Percentiles rank a stretch among this genome's conserved stretches.
phyloP scores from a whole-genome alignment of 1,139 yeast genomes.

The Lodderomyces margitis region DNA sequence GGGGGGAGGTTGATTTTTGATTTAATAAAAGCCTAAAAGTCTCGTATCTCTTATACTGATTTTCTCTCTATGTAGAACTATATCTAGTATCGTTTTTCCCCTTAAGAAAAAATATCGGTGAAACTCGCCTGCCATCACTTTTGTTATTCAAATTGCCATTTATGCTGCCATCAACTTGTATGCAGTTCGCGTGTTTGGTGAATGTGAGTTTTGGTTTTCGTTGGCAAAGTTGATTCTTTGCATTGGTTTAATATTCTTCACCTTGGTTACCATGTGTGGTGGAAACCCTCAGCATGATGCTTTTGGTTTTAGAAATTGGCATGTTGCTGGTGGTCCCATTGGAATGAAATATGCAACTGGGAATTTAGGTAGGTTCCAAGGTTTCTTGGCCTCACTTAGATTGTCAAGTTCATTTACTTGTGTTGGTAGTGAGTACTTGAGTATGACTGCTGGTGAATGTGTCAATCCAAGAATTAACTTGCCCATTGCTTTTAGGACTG shows the following conservation, averaged over 20 bases:
- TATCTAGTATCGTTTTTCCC: too few species aligned
- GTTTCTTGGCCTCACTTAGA: constrained; percentile 58
- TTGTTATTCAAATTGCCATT: constrained; percentile 59
- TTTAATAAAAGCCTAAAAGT: too few species aligned
- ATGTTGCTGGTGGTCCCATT: constrained; percentile 46
- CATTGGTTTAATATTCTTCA: constrained; percentile 68
- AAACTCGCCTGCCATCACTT: constrained; percentile 64
- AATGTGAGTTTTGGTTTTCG: constrained; percentile 77
- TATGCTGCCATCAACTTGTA: constrained; percentile 65
- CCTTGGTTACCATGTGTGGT: constrained; percentile 80
- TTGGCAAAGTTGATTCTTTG: constrained; percentile 71
- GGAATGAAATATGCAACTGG: constrained; percentile 58
- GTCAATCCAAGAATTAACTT: constrained; percentile 72
- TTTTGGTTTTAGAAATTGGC: constrained; percentile 69
- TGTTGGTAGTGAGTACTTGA: constrained; percentile 82
- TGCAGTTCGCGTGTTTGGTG: constrained; percentile 76
- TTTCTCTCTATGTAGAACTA: too few species aligned
- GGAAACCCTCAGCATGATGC: constrained; percentile 71
- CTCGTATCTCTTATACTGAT: too few species aligned
- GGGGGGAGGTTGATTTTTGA: too few species aligned
- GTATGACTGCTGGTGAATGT: constrained; percentile 84
- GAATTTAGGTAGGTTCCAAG: constrained; percentile 65
- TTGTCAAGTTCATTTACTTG: constrained; percentile 67
- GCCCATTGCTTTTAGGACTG: constrained; percentile 77
- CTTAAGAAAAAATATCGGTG: too few species aligned